phyloP scores from a whole-genome alignment of 2,329 filamentous ascomycete species.

The Paraphaeosphaeria sporulosa region DNA sequence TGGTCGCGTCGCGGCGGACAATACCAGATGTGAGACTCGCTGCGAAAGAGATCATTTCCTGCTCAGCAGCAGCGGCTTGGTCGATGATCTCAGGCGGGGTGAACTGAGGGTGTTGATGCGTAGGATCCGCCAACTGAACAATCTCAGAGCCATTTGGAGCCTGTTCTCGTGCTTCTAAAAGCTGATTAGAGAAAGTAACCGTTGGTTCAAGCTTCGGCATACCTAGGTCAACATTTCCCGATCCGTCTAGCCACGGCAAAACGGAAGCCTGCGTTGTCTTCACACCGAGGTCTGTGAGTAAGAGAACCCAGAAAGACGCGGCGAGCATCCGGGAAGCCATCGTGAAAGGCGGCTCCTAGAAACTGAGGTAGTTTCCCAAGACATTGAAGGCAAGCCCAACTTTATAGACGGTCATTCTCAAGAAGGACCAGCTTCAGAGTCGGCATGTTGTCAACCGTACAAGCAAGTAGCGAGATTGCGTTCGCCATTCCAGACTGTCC shows the following conservation, averaged over 20 bases:
- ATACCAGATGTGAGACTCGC: background rate
- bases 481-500: too few species aligned
- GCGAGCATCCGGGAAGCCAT: background rate
- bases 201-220: background rate
- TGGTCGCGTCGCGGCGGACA: conserved; percentile 4
- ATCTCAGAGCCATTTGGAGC: conserved; percentile 2
- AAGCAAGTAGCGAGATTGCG: background rate
- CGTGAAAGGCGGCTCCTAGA: background rate
- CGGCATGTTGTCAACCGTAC: background rate
- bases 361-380: too few species aligned
- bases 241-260: conserved; percentile 2
- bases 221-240: background rate
- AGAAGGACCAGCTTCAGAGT: background rate
- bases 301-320: background rate
- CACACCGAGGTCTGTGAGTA: background rate
- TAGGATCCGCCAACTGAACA: background rate
- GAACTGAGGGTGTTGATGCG: conserved; percentile 5
- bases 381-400: background rate
- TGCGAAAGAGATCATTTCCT: background rate
- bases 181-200: background rate
- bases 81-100: conserved; percentile 3
- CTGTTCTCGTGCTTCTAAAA: background rate
- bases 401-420: background rate
- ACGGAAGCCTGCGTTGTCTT: background rate
- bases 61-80: background rate